Evolutionary conservation across 495 filamentous ascomycete species (phyloP), one percentile per base, ranked within the genome.

Genomic region (Thermothielavioides terrestris): DNA sequence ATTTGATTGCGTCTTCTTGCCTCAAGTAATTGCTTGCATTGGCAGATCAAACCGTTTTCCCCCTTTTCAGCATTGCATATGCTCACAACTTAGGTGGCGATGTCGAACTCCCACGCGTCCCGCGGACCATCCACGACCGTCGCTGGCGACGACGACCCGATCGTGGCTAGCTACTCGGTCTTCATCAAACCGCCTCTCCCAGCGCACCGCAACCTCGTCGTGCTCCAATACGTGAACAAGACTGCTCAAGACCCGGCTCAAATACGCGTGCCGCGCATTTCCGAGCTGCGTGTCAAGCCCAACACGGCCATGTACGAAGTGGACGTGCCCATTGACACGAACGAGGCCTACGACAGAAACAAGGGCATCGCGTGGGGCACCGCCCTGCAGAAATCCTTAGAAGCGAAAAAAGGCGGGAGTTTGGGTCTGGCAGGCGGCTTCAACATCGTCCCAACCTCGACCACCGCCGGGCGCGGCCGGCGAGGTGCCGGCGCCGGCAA

Each of bases 351-450:
- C 62, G 70, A 76, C 62, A 59, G 65, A 35, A 58, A 56, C 48
- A 76, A 76, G 63, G 73, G 73, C 30, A 53, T 73, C 34, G 63
- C 59, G 12, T 74, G 68, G 70, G 73, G 73, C 22, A 52, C 61
- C 12, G 63, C 65, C 1, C 60, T 76, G 18, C 54, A 63, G 23
- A 68, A 68, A 55, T 66, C 64, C 25, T 63, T 63, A 46, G 68
- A 69, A 20, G 59, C 64, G 34, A 74, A 72, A 60, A 72, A 65
- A 48, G 71, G 68, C 44, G 73, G 70, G 30, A 70, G 66, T 35
- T 62, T 70, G 22, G 73, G 73, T 3, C 57, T 76, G 15, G 68
- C 69, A 0, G 71, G 71, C 36, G 73, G 73, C 6, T 76, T 76
- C 44, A 68, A 68, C 49, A 59, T 74, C 31, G 70, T 67, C 23